A percentile compares a stretch with the other conserved stretches of the same genome.
These are phyloP conservation scores for Rhizopus stolonifer DNA, from an alignment of 371 early-diverging fungal species.

Conservation along the genomic window DNA sequence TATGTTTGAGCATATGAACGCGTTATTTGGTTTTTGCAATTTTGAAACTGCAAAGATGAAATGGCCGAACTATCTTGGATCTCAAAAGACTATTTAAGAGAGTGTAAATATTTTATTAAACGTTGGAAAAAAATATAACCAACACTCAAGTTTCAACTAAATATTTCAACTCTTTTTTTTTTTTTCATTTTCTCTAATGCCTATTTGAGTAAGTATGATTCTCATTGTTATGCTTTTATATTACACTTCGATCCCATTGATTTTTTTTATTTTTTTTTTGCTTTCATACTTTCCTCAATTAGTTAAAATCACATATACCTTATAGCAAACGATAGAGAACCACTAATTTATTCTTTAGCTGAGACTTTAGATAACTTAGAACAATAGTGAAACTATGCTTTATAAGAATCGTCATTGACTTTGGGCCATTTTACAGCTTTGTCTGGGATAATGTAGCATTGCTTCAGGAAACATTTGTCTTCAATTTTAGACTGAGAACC, in stretches of 20 bases:
- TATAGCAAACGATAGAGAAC: constrained; percentile 1
- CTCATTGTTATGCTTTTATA: constrained; percentile 1
- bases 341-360: constrained; percentile 2
- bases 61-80: constrained; percentile 3
- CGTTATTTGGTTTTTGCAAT: too few relatives aligned
- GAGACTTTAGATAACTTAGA: constrained; percentile 1
- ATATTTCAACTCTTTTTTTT: constrained; percentile 2
- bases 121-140: constrained; percentile 9
- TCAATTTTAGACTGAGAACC: constrained; percentile 11
- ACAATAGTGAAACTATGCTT: constrained; percentile 2
- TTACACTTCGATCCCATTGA: not conserved
- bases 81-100: constrained; percentile 1
- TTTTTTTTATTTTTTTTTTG: not conserved
- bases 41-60: constrained; percentile 8
- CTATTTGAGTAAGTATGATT: constrained; percentile 2
- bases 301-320: constrained; percentile 1
- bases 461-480: constrained; percentile 5
- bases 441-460: constrained; percentile 6
- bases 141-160: constrained; percentile 2
- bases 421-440: constrained; percentile 9
- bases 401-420: constrained; percentile 3
- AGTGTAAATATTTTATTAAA: constrained; percentile 6
- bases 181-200: constrained; percentile 1
- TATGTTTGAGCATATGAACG: not conserved
- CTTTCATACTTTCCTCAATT: constrained; percentile 1